Evolutionary conservation across 768 basidiomycete genomes (phyloP).

Genomic region (Boletus huronensis): DNA sequence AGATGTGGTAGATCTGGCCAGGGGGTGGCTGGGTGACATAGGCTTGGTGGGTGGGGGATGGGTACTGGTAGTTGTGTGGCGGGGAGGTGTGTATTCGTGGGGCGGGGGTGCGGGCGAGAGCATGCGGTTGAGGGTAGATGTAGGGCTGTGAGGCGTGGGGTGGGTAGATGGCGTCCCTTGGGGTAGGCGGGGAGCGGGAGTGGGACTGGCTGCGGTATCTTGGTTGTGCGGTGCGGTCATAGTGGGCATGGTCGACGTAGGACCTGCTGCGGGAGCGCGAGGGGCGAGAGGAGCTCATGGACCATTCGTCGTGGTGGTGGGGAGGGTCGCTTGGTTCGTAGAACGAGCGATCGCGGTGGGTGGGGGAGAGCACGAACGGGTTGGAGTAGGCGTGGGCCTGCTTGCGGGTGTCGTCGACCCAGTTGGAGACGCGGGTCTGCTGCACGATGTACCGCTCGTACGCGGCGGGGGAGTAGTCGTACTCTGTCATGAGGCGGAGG

Average conservation of each 20-base stretch:
- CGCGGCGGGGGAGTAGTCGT: conserved; percentile 59
- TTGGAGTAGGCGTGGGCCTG: conserved; percentile 28
- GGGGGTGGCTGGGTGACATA: conserved; percentile 29
- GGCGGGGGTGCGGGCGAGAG: conserved; percentile 9
- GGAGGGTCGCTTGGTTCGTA: conserved; percentile 12
- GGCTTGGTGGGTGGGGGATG: conserved; percentile 13
- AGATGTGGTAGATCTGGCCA: conserved; percentile 24
- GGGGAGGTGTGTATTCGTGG: conserved; percentile 20
- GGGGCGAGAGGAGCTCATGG: conserved; percentile 21
- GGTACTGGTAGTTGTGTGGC: conserved; percentile 19
- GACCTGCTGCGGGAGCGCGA: conserved; percentile 24
- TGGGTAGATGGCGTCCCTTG: conserved; percentile 15
- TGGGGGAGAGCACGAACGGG: conserved; percentile 30
- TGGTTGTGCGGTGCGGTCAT: conserved; percentile 16
- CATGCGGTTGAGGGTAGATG: conserved; percentile 18
- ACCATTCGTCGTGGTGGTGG: conserved; percentile 18
- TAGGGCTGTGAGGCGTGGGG: conserved; percentile 9
- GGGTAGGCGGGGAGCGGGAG: conserved; percentile 20
- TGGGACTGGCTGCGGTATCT: conserved; percentile 26
- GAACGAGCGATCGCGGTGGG: conserved; percentile 30
- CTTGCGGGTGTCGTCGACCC: conserved; percentile 43
- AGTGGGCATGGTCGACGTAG: conserved; percentile 19
- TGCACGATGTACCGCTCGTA: conserved; percentile 44
- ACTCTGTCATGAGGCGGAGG: conserved; percentile 51
- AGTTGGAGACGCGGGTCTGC: conserved; percentile 47